Base-by-base conservation (phyloP, 73 alveolate genomes). In the Paramecium bursaria region DNA sequence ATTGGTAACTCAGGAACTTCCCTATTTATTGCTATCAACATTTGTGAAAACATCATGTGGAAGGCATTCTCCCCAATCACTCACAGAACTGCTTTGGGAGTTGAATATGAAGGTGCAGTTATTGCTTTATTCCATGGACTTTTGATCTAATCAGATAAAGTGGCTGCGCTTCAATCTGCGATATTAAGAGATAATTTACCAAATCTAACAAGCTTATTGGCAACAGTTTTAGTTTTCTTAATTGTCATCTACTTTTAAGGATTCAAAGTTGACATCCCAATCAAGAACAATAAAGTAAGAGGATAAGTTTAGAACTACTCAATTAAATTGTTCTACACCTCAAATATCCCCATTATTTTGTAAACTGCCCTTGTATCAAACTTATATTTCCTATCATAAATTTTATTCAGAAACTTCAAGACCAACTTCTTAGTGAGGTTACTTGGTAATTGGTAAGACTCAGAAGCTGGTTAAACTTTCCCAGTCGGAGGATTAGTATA, bases 401-500 rank as follows among this genome's bases (percentile, higher is more conserved):
- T 98, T 77, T 96, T 98, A 57, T 96, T 94, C 92, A 95, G 94
- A 93, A 96, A 98, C 87, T 98, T 95, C 97, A 96, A 91, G 80
- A 94, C 98, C 55, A 94, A 95, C 93, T 91, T 97, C 96, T 55
- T 97, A 55, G 92, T 98, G 73, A 91, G 96, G 74, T 90, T 96
- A 73, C 88, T 98, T 48, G 99, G 99, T 30, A 92, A 95, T 75
- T 98, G 99, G 99, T 97, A 97, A 91, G 75, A 94, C 82, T 49
- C 97, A 90, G 88, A 89, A 86, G 91, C 54, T 25, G 99, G 99
- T 48, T 96, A 95, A 73, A 88, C 98, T 29, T 95, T 98, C 73
- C 99, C 99, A 1, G 96, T 97, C 17, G 99, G 99, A 39, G 99
- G 99, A 44, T 94, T 98, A 47, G 99, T 96, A 9, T 98, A 98